Evolutionary conservation across 2,329 filamentous ascomycete species (phyloP).

Genomic region (Beauveria australis): DNA sequence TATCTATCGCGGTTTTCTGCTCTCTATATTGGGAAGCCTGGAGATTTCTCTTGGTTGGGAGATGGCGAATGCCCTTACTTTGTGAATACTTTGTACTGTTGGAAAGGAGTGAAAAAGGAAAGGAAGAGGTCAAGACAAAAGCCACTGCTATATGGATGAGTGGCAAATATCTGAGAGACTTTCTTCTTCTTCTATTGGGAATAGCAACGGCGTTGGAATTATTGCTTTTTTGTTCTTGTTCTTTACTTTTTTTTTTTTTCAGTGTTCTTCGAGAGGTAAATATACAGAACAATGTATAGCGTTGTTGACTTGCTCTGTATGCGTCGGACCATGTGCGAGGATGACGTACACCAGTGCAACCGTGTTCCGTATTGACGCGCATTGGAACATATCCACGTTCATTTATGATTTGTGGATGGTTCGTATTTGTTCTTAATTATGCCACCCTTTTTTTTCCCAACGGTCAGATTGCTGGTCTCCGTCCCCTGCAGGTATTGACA

Average conservation of each 20-base stretch:
- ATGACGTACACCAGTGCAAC: neutral
- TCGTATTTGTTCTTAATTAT: too few species aligned
- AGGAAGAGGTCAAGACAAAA: neutral
- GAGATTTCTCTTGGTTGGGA: neutral
- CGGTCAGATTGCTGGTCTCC: too few species aligned
- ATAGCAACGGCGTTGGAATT: conserved; percentile 10
- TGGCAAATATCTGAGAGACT: neutral
- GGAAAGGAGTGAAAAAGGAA: neutral
- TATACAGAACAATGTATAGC: conserved; percentile 4
- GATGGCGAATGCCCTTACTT: neutral
- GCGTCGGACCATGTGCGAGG: neutral
- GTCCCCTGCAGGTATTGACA: too few species aligned
- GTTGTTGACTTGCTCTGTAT: conserved; percentile 4
- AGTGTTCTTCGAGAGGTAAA: neutral
- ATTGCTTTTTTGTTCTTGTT: neutral
- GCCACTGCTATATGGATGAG: neutral
- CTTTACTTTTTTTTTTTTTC: neutral
- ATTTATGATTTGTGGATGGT: too few species aligned
- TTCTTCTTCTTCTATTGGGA: neutral
- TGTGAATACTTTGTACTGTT: conserved; percentile 6
- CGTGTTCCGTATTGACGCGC: too few species aligned
- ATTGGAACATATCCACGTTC: too few species aligned
- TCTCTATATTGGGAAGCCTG: neutral
- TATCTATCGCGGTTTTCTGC: neutral
- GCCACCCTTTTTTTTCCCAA: too few species aligned